Evolutionary conservation across 495 filamentous ascomycete species (phyloP).

Genomic region (Aspergillus mulundensis): DNA sequence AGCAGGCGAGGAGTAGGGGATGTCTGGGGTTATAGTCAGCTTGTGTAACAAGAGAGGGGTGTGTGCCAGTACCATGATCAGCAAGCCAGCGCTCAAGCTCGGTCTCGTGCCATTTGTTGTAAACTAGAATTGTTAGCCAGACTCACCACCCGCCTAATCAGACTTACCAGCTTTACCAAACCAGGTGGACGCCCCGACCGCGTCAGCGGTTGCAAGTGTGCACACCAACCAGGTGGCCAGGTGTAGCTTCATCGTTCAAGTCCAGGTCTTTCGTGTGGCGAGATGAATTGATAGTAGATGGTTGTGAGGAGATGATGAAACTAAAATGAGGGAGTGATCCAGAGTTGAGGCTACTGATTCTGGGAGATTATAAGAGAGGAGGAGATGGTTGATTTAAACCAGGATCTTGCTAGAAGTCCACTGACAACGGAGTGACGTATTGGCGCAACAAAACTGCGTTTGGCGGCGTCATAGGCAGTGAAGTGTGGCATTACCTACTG

Average conservation of each 20-base stretch:
- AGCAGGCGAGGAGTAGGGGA: conserved; percentile 80
- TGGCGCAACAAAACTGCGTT: no score
- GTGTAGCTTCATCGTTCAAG: conserved; percentile 66
- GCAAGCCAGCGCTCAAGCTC: conserved; percentile 97
- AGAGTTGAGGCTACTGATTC: background rate
- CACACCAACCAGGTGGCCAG: conserved; percentile 63
- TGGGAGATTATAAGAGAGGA: background rate
- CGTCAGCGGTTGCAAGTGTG: conserved; percentile 62
- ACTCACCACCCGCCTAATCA: background rate
- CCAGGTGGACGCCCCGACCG: conserved; percentile 68
- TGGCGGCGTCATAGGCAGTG: conserved; percentile 25
- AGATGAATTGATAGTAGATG: background rate
- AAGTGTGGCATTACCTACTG: conserved; percentile 8
- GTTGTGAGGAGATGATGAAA: background rate
- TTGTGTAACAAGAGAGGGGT: background rate
- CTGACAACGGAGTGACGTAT: conserved; percentile 46
- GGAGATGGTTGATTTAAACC: conserved; percentile 3
- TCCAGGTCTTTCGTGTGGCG: background rate
- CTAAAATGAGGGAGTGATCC: background rate
- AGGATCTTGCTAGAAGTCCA: no score
- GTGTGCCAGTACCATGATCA: conserved; percentile 55
- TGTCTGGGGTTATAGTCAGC: conserved; percentile 43
- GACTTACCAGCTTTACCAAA: conserved; percentile 76
- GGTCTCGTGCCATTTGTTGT: conserved; percentile 98
- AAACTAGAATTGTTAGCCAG: conserved; percentile 51